phyloP scores from a whole-genome alignment of 371 early-diverging fungal genomes.

The Mortierella sp. region DNA sequence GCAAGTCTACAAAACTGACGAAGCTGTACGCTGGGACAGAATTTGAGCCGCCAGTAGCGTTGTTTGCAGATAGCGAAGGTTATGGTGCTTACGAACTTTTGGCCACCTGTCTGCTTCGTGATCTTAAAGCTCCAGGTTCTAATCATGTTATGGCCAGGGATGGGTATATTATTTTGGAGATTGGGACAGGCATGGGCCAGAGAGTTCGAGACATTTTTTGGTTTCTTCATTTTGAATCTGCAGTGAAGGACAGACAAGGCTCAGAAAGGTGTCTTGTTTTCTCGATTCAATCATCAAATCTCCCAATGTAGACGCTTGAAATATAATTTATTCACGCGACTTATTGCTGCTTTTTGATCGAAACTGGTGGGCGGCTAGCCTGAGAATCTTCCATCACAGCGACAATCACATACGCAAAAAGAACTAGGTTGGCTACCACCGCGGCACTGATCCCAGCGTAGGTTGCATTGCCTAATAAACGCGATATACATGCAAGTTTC shows the following conservation, averaged over 20 bases:
- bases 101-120: conserved; percentile 52
- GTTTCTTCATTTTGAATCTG: conserved; percentile 58
- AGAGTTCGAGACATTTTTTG: conserved; percentile 70
- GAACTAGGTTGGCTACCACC: conserved; percentile 61
- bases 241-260: conserved; percentile 65
- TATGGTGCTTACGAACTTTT: conserved; percentile 75
- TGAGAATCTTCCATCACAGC: conserved; percentile 61
- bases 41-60: conserved; percentile 75
- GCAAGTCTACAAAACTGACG: conserved; percentile 52
- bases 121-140: conserved; percentile 16
- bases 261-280: conserved; percentile 76
- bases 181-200: conserved; percentile 76
- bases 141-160: conserved; percentile 43
- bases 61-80: conserved; percentile 75
- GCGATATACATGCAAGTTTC: background rate
- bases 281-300: background rate
- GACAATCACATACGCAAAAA: conserved; percentile 58
- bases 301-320: background rate
- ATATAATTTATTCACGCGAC: background rate
- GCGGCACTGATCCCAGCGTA: conserved; percentile 66
- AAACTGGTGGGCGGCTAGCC: conserved; percentile 21
- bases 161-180: conserved; percentile 71
- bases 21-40: conserved; percentile 57
- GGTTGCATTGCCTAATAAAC: conserved; percentile 59
- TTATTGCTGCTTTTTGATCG: conserved; percentile 55